phyloP scores from a whole-genome alignment of 768 basidiomycete genomes.

The Hortiboletus campestris region DNA sequence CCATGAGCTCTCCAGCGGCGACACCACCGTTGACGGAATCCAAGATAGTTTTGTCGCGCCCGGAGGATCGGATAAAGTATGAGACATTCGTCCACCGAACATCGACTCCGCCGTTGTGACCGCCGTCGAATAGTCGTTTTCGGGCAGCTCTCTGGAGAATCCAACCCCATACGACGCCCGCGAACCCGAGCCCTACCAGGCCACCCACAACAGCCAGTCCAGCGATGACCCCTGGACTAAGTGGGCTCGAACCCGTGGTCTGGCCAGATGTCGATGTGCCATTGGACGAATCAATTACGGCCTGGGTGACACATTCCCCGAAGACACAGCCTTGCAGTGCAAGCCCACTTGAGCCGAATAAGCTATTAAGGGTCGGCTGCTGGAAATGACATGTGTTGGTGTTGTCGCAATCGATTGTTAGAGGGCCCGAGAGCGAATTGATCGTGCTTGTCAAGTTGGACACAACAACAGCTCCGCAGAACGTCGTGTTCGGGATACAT shows the following conservation, averaged over 20 bases:
- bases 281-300: slow-evolving; percentile 61
- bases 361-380: slow-evolving; percentile 56
- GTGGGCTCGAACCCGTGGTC: slow-evolving; percentile 38
- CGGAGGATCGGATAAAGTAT: slow-evolving; percentile 52
- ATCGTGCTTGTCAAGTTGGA: slow-evolving; percentile 61
- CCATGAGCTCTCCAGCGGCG: slow-evolving; percentile 81
- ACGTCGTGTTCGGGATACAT: slow-evolving; percentile 65
- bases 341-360: slow-evolving; percentile 80
- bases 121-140: slow-evolving; percentile 37
- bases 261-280: slow-evolving; percentile 34
- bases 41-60: slow-evolving; percentile 57
- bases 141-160: slow-evolving; percentile 62
- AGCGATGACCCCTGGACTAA: slow-evolving; percentile 84
- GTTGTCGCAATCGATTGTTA: slow-evolving; percentile 67
- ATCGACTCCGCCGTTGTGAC: slow-evolving; percentile 51
- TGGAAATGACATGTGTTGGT: slow-evolving; percentile 72
- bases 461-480: slow-evolving; percentile 60
- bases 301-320: slow-evolving; percentile 87
- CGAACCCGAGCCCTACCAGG: slow-evolving; percentile 55
- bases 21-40: slow-evolving; percentile 69
- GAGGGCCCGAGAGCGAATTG: slow-evolving; percentile 58
- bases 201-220: slow-evolving; percentile 83
- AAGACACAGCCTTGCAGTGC: slow-evolving; percentile 69
- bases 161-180: slow-evolving; percentile 62
- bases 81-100: slow-evolving; percentile 69